Evolutionary conservation across 2,329 filamentous ascomycete genomes (phyloP), one percentile per base, ranked within the genome.

Genomic region (Aphanoascus verrucosus): DNA sequence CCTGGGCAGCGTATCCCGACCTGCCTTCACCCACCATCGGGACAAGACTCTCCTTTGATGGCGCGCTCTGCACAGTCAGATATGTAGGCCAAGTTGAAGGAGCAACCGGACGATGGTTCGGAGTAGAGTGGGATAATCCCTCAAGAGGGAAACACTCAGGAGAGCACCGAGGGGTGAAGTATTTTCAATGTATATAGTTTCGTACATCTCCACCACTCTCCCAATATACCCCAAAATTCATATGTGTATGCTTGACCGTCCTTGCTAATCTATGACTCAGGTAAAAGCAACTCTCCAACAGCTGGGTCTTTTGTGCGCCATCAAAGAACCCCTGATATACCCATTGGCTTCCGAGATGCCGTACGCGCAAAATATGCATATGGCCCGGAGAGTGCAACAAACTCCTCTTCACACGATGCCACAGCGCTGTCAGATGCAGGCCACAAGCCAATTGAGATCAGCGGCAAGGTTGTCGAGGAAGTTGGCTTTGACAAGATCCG

Each of bases 51-150:
- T 94, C 88, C 2, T 94, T 86, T 62, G 82, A 85, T 59, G 82
- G 81, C 32, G 81, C 82, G 17, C 71, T 86, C 41, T 95, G 90
- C 70, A 97, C 91, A 0, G 78, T 97, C 55, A 83, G 88, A 57
- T 97, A 90, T 65, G 72, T 86, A 57, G 93, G 93, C 43, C 69
- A 78, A 34, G 85, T 97, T 6, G 76, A 80, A 49, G 86, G 85
- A 60, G 90, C 88, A 7, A 76, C 79, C 42, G 87, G 88, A 47
- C 75, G 78, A 58, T 97, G 91, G 90, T 78, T 97, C 34, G 93
- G 93, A 45, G 88, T 97, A 46, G 93, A 98, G 77, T 98, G 93
- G 93, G 91, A 97, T 70, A 87, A 96, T 67, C 74, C 83, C 54
- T 77, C 76, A 37, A 79, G 90, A 63, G 93, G 93, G 57, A 97